Conservation (phyloP, 2,329 filamentous ascomycete species). For the Cyphellophora europaea region DNA sequence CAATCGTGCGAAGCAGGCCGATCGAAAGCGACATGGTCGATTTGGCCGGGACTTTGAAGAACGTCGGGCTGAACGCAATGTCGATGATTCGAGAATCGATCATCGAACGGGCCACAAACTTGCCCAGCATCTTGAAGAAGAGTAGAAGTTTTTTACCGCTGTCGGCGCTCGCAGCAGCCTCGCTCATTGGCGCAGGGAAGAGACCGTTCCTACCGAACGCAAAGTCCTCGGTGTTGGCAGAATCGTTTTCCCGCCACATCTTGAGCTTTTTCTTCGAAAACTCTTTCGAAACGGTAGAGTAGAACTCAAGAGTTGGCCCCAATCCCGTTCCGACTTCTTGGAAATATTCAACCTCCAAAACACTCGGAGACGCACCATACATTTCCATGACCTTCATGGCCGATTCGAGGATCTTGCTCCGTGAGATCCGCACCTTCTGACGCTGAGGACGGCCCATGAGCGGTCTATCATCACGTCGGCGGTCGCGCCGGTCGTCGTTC, state of each 20-base stretch:
- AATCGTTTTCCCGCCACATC: constrained; percentile 87
- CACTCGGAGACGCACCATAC: constrained; percentile 92
- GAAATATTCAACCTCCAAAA: constrained; percentile 96
- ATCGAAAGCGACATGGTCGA: constrained; percentile 68
- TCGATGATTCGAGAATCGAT: constrained; percentile 97
- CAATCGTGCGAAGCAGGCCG: constrained; percentile 80
- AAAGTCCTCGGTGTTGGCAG: constrained; percentile 49
- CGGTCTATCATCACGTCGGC: constrained; percentile 76
- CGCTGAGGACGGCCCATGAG: constrained; percentile 86
- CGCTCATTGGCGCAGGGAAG: constrained; percentile 84
- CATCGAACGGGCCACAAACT: constrained; percentile 97
- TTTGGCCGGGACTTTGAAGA: constrained; percentile 84
- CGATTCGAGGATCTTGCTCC: constrained; percentile 89
- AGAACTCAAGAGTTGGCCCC: constrained; percentile 93
- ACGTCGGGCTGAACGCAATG: constrained; percentile 91
- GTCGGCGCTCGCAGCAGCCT: constrained; percentile 62
- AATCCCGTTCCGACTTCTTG: constrained; percentile 96
- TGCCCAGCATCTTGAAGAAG: constrained; percentile 86
- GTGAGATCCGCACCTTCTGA: constrained; percentile 95
- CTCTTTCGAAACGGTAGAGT: constrained; percentile 92
- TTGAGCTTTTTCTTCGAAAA: constrained; percentile 96
- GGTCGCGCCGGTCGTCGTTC: constrained; percentile 71
- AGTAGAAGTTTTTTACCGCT: constrained; percentile 82
- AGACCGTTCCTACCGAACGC: constrained; percentile 76
- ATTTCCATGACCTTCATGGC: constrained; percentile 98